Evolutionary conservation across 1,284 basidiomycete species (phyloP).

Genomic region (Sanghuangporus weigelae): DNA sequence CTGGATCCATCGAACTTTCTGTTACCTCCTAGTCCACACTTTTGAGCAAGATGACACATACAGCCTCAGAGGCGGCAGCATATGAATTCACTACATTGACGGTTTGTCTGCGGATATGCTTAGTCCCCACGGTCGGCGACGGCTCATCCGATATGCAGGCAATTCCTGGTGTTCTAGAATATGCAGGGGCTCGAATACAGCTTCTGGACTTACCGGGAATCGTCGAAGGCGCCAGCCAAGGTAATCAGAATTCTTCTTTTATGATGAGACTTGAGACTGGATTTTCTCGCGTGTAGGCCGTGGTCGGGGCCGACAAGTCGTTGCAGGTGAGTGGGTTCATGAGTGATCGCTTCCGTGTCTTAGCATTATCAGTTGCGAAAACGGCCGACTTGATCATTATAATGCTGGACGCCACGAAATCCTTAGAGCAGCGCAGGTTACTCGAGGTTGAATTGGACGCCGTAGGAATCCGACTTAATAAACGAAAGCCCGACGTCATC

Average conservation of each 20-base stretch:
- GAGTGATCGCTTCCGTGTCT: background rate
- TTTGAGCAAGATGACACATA: conserved; percentile 88
- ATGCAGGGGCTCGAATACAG: conserved; percentile 90
- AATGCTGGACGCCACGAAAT: conserved; percentile 96
- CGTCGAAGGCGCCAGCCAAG: conserved; percentile 93
- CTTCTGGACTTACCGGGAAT: conserved; percentile 96
- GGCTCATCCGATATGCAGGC: conserved; percentile 45
- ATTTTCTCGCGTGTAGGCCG: conserved; percentile 44
- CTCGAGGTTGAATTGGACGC: conserved; percentile 94
- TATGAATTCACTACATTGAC: conserved; percentile 97
- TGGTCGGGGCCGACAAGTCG: conserved; percentile 93
- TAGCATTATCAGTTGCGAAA: conserved; percentile 65
- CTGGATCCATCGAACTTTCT: conserved; percentile 19
- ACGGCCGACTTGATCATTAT: conserved; percentile 94
- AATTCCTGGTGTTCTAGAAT: conserved; percentile 92
- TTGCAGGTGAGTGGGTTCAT: conserved; percentile 55
- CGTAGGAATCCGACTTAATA: conserved; percentile 94
- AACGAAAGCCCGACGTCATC: conserved; percentile 80
- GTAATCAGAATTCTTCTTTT: conserved; percentile 24
- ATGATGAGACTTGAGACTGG: background rate
- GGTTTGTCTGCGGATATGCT: conserved; percentile 31
- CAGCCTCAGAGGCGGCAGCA: conserved; percentile 82
- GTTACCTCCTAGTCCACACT: conserved; percentile 68
- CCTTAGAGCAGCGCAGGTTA: conserved; percentile 83
- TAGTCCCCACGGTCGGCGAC: background rate